Percentiles rank a stretch among this genome's conserved stretches.
Conservation (phyloP, 257 asterid species). For the Lavandula angustifolia region DNA sequence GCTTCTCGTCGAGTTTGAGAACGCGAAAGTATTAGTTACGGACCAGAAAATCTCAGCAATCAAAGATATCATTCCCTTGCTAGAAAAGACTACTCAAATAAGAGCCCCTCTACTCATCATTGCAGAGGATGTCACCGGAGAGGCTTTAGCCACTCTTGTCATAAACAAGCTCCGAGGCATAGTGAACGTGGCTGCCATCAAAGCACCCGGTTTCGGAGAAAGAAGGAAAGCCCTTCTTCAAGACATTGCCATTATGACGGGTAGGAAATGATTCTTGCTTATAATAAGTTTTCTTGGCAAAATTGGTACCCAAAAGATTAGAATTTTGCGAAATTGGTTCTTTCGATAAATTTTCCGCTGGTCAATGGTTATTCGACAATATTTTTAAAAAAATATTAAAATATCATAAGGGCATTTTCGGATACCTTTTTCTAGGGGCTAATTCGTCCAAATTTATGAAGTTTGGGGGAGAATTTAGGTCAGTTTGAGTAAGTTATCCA, state of each 20-base stretch:
- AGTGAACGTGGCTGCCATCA: conserved; percentile 91
- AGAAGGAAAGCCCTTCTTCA: conserved; percentile 95
- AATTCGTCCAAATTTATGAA: no score
- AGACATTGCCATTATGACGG: conserved; percentile 94
- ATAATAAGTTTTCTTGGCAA: no score
- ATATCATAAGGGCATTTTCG: no score
- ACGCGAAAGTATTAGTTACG: conserved; percentile 74
- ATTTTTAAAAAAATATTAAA: no score
- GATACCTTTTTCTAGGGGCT: no score
- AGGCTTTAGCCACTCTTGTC: conserved; percentile 96
- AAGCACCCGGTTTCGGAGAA: conserved; percentile 98
- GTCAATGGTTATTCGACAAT: no score
- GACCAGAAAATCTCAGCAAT: conserved; percentile 89
- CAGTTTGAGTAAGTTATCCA: no score
- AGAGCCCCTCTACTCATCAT: conserved; percentile 80
- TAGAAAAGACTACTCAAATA: conserved; percentile 84
- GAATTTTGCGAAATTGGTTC: no score
- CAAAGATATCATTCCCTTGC: conserved; percentile 85
- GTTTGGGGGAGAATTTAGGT: no score
- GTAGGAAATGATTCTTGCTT: conserved; percentile 33
- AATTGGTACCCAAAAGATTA: no score
- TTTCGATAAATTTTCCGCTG: no score
- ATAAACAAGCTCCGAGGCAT: conserved; percentile 94
- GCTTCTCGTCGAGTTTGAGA: conserved; percentile 79
- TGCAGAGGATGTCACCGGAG: conserved; percentile 95